Conservation (phyloP, 495 filamentous ascomycete genomes). For the Aspergillus bridgeri region DNA sequence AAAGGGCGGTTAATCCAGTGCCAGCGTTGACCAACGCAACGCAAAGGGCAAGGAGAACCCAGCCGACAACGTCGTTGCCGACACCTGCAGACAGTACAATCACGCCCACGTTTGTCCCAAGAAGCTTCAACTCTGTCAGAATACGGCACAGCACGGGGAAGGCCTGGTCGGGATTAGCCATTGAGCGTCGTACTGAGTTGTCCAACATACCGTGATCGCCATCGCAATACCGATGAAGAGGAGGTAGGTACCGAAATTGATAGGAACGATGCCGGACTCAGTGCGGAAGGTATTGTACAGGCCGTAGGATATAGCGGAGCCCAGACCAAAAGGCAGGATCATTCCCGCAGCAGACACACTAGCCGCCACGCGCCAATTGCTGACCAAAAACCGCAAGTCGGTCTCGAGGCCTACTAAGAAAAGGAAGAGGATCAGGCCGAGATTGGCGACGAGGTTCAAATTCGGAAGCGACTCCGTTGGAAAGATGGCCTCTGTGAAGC, state of each 20-base stretch:
- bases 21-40: conserved; percentile 91
- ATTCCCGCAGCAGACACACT: conserved; percentile 85
- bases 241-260: conserved; percentile 78
- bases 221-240: conserved; percentile 95
- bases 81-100: conserved; percentile 92
- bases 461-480: conserved; percentile 68
- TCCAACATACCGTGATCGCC: conserved; percentile 69
- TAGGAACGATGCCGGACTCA: conserved; percentile 57
- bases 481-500: conserved; percentile 76
- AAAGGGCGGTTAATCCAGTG: conserved; percentile 80
- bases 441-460: conserved; percentile 78
- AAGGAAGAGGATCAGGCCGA: conserved; percentile 86
- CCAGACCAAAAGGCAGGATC: conserved; percentile 68
- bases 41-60: conserved; percentile 91
- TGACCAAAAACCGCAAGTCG: conserved; percentile 76
- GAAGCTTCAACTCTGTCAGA: conserved; percentile 84
- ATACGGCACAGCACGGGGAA: conserved; percentile 96
- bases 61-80: conserved; percentile 92
- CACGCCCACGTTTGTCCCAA: conserved; percentile 79
- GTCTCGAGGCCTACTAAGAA: conserved; percentile 94
- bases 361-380: conserved; percentile 82
- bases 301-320: conserved; percentile 78
- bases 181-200: background rate
- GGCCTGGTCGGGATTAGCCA: conserved; percentile 43
- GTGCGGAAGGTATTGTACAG: conserved; percentile 74